These are phyloP conservation scores for Mariannaea sp. DNA, from an alignment of 2,329 filamentous ascomycete species.

Conservation along the genomic window DNA sequence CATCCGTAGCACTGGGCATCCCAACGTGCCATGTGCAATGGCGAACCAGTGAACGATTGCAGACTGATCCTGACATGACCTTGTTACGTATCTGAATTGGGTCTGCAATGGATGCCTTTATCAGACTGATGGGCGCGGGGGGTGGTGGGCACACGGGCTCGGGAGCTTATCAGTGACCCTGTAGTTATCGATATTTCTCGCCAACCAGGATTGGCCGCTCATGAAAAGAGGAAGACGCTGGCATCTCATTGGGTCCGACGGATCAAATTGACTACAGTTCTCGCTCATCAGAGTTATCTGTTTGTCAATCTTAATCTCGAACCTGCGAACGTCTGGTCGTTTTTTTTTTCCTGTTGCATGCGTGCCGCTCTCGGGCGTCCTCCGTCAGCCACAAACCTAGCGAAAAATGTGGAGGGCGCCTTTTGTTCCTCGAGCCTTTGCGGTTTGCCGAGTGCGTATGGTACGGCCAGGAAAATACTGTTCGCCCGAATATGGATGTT, in stretches of 20 bases:
- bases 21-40: too few species aligned
- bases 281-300: neutral
- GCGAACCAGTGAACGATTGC: conserved; percentile 30
- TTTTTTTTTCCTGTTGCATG: too few species aligned
- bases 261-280: neutral
- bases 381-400: too few species aligned
- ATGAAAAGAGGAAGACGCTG: neutral
- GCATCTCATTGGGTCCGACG: neutral
- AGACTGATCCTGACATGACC: conserved; percentile 19
- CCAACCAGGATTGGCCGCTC: conserved; percentile 5
- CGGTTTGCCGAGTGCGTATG: too few species aligned
- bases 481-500: too few species aligned
- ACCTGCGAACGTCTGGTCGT: neutral
- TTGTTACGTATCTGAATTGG: conserved; percentile 48
- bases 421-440: too few species aligned
- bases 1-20: too few species aligned
- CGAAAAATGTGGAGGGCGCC: too few species aligned
- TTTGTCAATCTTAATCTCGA: neutral
- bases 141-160: neutral
- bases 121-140: conserved; percentile 2
- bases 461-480: too few species aligned
- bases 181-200: conserved; percentile 5
- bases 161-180: conserved; percentile 26
- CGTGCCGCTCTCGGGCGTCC: too few species aligned
- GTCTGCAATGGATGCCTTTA: conserved; percentile 4